Conservation (phyloP, 108 stramenopile species). For the Cyclotella baltica region DNA sequence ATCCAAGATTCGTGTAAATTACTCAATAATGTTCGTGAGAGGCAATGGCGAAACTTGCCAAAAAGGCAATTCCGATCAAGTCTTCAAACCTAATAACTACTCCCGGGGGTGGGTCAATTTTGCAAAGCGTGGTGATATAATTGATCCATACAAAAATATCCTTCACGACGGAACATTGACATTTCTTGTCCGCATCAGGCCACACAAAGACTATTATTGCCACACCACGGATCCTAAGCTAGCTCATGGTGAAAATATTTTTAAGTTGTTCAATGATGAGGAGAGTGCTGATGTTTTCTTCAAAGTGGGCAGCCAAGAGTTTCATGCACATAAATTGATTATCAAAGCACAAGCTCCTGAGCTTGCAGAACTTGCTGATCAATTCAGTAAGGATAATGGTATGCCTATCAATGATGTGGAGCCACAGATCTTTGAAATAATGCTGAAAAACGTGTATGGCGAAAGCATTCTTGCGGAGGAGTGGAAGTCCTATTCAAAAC, state of each 20-base stretch:
- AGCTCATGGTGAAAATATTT: not conserved
- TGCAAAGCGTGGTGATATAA: not conserved
- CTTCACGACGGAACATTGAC: not conserved
- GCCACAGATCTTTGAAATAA: slow-evolving; percentile 4
- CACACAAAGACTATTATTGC: not conserved
- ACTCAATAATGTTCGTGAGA: not conserved
- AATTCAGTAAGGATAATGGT: not conserved
- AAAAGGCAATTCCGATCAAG: too few species aligned
- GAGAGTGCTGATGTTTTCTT: not conserved
- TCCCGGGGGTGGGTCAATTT: not conserved
- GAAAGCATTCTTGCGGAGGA: not conserved
- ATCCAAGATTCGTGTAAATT: not conserved
- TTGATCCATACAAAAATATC: not conserved
- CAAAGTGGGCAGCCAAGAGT: not conserved
- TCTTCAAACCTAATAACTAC: too few species aligned
- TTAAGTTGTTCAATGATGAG: slow-evolving; percentile 4
- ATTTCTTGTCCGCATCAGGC: not conserved
- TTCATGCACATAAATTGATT: slow-evolving; percentile 18
- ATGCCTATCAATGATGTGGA: slow-evolving; percentile 12
- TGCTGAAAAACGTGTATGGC: slow-evolving; percentile 26
- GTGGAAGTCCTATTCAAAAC: slow-evolving; percentile 6
- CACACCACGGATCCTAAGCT: not conserved
- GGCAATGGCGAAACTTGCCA: not conserved
- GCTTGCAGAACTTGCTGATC: not conserved
- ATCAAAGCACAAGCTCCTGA: slow-evolving; percentile 11